Evolutionary conservation across 306 rosid species (phyloP).

Genomic region (Pyrus communis): DNA sequence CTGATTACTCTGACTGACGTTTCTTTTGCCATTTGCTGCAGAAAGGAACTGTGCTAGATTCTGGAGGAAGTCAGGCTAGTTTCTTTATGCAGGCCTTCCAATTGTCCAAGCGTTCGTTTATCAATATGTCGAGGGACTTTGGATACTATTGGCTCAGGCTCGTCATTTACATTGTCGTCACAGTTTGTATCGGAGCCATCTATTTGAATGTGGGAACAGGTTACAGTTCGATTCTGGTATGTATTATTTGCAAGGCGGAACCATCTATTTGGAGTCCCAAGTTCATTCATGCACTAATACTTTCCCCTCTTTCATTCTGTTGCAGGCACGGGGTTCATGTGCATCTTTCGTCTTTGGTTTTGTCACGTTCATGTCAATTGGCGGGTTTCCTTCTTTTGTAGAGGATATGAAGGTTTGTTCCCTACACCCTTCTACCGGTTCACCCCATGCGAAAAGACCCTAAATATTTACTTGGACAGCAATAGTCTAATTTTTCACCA

Average conservation of each 20-base stretch:
- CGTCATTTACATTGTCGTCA: constrained; percentile 76
- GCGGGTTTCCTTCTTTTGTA: constrained; percentile 95
- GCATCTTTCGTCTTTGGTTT: constrained; percentile 95
- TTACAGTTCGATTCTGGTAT: constrained; percentile 87
- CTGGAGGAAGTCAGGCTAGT: constrained; percentile 97
- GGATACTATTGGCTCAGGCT: constrained; percentile 99
- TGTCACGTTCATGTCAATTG: constrained; percentile 94
- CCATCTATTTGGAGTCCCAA: not conserved
- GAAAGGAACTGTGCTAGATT: constrained; percentile 85
- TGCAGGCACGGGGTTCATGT: constrained; percentile 97
- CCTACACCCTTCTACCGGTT: not conserved
- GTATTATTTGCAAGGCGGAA: not conserved
- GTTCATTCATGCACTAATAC: constrained; percentile 2
- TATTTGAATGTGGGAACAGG: constrained; percentile 78
- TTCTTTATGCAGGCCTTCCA: constrained; percentile 70
- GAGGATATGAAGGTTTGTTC: constrained; percentile 89
- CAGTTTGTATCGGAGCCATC: constrained; percentile 79
- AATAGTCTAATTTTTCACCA: not conserved
- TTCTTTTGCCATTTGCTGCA: constrained; percentile 27
- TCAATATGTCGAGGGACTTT: constrained; percentile 97
- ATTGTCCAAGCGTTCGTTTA: constrained; percentile 77
- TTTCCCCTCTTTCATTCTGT: not conserved
- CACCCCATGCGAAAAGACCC: not conserved
- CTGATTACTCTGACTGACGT: no score
- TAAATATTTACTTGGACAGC: not conserved